Percentiles rank a stretch among this genome's conserved stretches.
Evolutionary conservation across 148 eudicot species (phyloP).

Genomic region (Silene conica): DNA sequence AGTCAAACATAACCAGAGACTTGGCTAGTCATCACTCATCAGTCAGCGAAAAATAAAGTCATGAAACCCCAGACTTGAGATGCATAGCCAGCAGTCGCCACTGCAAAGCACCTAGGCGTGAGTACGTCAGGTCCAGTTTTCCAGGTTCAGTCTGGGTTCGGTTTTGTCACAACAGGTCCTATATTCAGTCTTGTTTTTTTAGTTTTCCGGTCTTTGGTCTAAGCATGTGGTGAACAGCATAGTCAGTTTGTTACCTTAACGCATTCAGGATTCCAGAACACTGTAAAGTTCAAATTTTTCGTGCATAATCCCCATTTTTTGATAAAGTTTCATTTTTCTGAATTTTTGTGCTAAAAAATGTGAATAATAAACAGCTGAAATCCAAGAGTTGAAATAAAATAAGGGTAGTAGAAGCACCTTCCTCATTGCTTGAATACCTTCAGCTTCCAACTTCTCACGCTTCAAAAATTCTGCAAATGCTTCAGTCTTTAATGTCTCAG

Average conservation of each 20-base stretch:
- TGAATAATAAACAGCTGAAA: not conserved
- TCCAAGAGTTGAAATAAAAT: not conserved
- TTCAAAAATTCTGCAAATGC: conserved; percentile 41
- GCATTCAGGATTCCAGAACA: too few relatives aligned
- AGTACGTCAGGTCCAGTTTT: too few relatives aligned
- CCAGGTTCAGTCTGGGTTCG: too few relatives aligned
- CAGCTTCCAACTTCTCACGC: conserved; percentile 47
- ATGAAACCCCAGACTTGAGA: not conserved
- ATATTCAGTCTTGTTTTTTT: too few relatives aligned
- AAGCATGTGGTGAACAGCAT: too few relatives aligned
- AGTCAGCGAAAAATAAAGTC: not conserved
- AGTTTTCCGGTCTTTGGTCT: too few relatives aligned
- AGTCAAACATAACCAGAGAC: not conserved
- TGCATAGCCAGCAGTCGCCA: not conserved
- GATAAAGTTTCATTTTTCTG: too few relatives aligned
- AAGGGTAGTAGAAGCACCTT: conserved; percentile 33
- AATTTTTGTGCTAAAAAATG: not conserved
- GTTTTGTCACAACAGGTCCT: too few relatives aligned
- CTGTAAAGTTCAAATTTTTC: too few relatives aligned
- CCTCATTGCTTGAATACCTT: conserved; percentile 43
- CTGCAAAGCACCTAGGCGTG: too few relatives aligned
- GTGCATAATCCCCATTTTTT: too few relatives aligned
- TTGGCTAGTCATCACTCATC: not conserved
- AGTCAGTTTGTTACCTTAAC: too few relatives aligned
- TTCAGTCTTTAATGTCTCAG: conserved; percentile 38